Percentiles rank a stretch among this genome's conserved stretches.
These are phyloP conservation scores for Suillus weaverae DNA, from an alignment of 768 basidiomycete genomes.

Conservation along the genomic window DNA sequence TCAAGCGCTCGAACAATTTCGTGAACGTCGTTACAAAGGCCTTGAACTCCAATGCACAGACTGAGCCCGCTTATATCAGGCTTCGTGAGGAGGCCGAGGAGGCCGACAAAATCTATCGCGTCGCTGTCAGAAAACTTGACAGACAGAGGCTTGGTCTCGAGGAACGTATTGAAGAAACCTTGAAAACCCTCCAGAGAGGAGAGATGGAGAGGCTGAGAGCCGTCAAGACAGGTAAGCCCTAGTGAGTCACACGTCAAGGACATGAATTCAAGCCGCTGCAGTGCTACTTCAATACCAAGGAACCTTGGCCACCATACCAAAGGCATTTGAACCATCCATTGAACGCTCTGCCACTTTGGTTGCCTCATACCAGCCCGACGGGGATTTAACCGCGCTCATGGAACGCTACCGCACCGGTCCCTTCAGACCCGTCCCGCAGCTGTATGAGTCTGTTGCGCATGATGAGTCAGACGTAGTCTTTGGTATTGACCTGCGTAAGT, in stretches of 20 bases:
- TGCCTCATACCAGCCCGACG: constrained; percentile 85
- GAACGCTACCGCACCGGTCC: constrained; percentile 93
- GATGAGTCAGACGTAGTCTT: constrained; percentile 86
- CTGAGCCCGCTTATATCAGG: constrained; percentile 68
- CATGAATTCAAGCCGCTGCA: constrained; percentile 24
- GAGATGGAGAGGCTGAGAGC: constrained; percentile 81
- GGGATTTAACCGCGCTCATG: constrained; percentile 82
- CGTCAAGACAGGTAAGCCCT: constrained; percentile 71
- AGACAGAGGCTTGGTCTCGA: constrained; percentile 83
- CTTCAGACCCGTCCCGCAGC: constrained; percentile 81
- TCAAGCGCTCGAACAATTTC: constrained; percentile 69
- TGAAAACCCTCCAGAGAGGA: constrained; percentile 82
- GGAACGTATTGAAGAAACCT: constrained; percentile 79
- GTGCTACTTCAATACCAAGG: constrained; percentile 88
- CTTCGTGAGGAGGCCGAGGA: constrained; percentile 77
- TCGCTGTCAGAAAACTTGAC: constrained; percentile 80
- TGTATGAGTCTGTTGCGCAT: constrained; percentile 84
- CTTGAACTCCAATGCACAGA: constrained; percentile 44
- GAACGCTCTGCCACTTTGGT: constrained; percentile 76
- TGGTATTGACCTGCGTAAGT: constrained; percentile 87
- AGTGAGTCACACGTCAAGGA: constrained; percentile 4
- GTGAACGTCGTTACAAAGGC: constrained; percentile 76
- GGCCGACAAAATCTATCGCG: constrained; percentile 78
- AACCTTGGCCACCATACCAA: constrained; percentile 70
- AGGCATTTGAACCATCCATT: constrained; percentile 59